Evolutionary conservation across 768 basidiomycete genomes (phyloP).

Genomic region (Pulveroboletus ravenelii): DNA sequence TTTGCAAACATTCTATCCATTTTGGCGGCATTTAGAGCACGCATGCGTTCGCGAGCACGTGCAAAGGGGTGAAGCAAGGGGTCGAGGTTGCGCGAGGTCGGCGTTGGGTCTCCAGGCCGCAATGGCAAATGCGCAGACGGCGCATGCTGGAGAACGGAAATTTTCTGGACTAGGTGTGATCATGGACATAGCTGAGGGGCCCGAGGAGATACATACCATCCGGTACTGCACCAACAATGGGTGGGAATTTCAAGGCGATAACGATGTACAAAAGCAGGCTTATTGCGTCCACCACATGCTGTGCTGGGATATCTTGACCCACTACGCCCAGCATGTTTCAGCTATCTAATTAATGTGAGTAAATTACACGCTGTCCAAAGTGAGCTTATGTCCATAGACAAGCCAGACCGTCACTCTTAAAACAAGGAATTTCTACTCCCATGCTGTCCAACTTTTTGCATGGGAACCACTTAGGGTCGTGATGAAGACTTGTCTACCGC

Average conservation of each 20-base stretch:
- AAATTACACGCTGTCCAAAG: background rate
- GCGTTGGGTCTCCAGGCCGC: constrained; percentile 79
- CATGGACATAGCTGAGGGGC: background rate
- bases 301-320: background rate
- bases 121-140: constrained; percentile 67
- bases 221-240: constrained; percentile 1
- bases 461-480: background rate
- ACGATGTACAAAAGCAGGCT: background rate
- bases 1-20: constrained; percentile 98
- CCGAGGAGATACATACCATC: constrained; percentile 12
- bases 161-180: constrained; percentile 52
- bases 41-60: constrained; percentile 85
- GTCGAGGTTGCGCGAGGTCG: constrained; percentile 86
- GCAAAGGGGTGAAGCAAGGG: constrained; percentile 96
- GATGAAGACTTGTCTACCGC: background rate
- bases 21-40: constrained; percentile 93
- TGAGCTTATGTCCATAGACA: background rate
- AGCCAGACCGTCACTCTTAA: background rate
- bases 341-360: background rate
- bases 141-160: constrained; percentile 81
- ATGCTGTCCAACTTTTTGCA: background rate
- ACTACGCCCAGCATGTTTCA: background rate
- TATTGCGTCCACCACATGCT: background rate
- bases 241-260: constrained; percentile 2
- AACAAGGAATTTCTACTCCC: background rate